phyloP scores from a whole-genome alignment of 257 asterid species.

The Asclepias syriaca region DNA sequence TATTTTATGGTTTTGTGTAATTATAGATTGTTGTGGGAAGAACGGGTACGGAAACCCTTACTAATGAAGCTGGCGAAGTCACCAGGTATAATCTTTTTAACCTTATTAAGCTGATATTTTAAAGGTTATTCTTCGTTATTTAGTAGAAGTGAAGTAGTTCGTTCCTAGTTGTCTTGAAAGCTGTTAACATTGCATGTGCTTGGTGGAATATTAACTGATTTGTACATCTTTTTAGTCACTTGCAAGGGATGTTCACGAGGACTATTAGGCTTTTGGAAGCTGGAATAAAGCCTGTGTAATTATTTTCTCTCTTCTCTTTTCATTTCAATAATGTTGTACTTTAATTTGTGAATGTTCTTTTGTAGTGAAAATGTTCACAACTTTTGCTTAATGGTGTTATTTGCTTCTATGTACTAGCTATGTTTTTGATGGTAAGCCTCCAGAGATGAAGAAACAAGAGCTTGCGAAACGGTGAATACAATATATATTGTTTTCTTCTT shows the following conservation, averaged over 20 bases:
- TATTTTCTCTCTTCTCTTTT: constrained; percentile 16
- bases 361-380: constrained; percentile 6
- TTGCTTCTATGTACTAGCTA: constrained; percentile 41
- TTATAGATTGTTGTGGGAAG: constrained; percentile 94
- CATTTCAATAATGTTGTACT: constrained; percentile 3
- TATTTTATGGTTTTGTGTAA: constrained; percentile 14
- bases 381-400: constrained; percentile 6
- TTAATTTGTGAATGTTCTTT: constrained; percentile 12
- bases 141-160: not conserved
- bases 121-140: not conserved
- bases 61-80: constrained; percentile 96
- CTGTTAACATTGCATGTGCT: not conserved
- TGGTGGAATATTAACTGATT: constrained; percentile 7
- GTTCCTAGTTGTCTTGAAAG: not conserved
- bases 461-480: constrained; percentile 85
- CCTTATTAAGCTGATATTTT: not conserved
- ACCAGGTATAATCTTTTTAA: constrained; percentile 51
- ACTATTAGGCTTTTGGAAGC: constrained; percentile 97
- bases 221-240: constrained; percentile 49
- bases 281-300: constrained; percentile 96
- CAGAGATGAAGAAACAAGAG: constrained; percentile 91
- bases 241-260: constrained; percentile 92
- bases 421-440: constrained; percentile 96
- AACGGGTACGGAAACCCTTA: constrained; percentile 86
- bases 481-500: constrained; percentile 18